Percentiles rank a stretch among this genome's conserved stretches.
Evolutionary conservation across 768 basidiomycete genomes (phyloP).

Genomic region (Rhizopogon roseolus): DNA sequence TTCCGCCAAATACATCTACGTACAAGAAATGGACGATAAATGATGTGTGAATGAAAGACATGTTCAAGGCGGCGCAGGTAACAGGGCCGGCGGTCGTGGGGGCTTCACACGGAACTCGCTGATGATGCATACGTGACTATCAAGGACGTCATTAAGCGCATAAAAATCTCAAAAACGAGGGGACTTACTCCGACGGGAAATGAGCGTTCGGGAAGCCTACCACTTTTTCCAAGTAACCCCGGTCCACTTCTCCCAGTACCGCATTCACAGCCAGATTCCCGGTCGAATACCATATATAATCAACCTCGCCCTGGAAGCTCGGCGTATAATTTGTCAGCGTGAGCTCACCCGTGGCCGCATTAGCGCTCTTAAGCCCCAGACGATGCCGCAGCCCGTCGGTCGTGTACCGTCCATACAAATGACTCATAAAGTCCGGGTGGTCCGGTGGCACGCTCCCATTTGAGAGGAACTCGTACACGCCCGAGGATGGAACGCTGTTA

Average conservation of each 20-base stretch:
- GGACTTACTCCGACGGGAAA: constrained; percentile 92
- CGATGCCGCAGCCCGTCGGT: constrained; percentile 79
- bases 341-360: constrained; percentile 55
- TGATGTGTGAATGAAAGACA: constrained; percentile 4
- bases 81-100: constrained; percentile 31
- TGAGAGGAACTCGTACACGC: constrained; percentile 88
- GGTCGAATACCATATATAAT: constrained; percentile 91
- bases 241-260: constrained; percentile 87
- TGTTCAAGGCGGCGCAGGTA: not conserved
- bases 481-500: constrained; percentile 84
- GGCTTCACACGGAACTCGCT: constrained; percentile 79
- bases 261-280: constrained; percentile 71
- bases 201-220: constrained; percentile 97
- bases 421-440: constrained; percentile 90
- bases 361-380: constrained; percentile 81
- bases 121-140: constrained; percentile 68
- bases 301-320: constrained; percentile 80
- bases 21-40: constrained; percentile 10
- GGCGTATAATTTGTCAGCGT: constrained; percentile 89
- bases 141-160: constrained; percentile 8
- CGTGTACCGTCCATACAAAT: constrained; percentile 92
- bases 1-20: constrained; percentile 15
- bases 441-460: constrained; percentile 63
- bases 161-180: constrained; percentile 4
- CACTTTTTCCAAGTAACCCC: constrained; percentile 76